Evolutionary conservation across 768 basidiomycete species (phyloP).

Genomic region (Albatrellus ellisii): DNA sequence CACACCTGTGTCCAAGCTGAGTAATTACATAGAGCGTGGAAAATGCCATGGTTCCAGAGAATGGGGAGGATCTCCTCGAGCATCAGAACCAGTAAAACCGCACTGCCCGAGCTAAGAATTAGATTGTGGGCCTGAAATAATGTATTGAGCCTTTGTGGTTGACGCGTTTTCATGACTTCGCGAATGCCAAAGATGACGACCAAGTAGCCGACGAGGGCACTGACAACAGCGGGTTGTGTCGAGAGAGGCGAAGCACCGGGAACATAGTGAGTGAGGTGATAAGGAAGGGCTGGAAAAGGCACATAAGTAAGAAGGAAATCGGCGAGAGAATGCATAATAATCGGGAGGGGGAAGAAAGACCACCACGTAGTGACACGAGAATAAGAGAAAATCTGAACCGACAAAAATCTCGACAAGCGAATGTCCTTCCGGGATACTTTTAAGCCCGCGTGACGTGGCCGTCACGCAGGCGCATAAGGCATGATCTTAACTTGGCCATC

Average conservation of each 20-base stretch:
- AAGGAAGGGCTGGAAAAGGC: slow-evolving; percentile 42
- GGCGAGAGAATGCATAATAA: slow-evolving; percentile 58
- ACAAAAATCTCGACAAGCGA: slow-evolving; percentile 1
- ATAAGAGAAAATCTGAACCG: not conserved
- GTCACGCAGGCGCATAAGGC: not conserved
- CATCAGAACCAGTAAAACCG: slow-evolving; percentile 79
- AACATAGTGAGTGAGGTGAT: slow-evolving; percentile 48
- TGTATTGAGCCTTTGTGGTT: slow-evolving; percentile 61
- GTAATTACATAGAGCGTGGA: slow-evolving; percentile 64
- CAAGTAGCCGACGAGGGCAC: slow-evolving; percentile 69
- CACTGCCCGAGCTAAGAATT: slow-evolving; percentile 72
- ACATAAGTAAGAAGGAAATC: slow-evolving; percentile 50
- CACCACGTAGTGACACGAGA: slow-evolving; percentile 7
- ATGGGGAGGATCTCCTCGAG: slow-evolving; percentile 84
- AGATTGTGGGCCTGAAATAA: slow-evolving; percentile 90
- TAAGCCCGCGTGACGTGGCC: not conserved
- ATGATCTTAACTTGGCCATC: not conserved
- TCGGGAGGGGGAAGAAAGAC: slow-evolving; percentile 1
- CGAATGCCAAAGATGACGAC: slow-evolving; percentile 78
- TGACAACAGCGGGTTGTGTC: slow-evolving; percentile 54
- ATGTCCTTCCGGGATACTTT: too few species aligned
- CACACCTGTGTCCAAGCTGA: slow-evolving; percentile 81
- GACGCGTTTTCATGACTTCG: slow-evolving; percentile 68
- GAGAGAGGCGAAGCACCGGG: slow-evolving; percentile 71
- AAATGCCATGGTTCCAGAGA: slow-evolving; percentile 55